Base-by-base conservation (phyloP, 2,329 filamentous ascomycete genomes). In the Fusarium continuum region DNA sequence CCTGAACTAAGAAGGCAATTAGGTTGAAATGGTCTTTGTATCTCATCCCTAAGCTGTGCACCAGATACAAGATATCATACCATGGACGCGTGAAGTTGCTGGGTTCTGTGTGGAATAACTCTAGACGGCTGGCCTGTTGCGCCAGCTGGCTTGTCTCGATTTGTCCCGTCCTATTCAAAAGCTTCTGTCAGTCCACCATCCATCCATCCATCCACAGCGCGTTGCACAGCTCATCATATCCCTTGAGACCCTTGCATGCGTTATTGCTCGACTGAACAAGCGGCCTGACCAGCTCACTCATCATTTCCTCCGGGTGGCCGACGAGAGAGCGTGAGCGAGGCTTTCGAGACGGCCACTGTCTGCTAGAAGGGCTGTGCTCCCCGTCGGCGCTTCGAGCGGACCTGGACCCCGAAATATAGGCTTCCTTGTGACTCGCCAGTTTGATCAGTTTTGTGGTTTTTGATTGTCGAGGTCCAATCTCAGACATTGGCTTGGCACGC, bases 81-180 rank as follows among this genome's bases (percentile, higher is more conserved):
- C 61, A 65, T 65, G 46, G 26, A 23, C 40, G 25, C 28, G 39
- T 39, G 51, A 51, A 47, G 47, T 59, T 43, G 44, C 57, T 48
- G 16, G 62, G 62, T 64, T 66, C 62, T 63, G 57, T 63, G 55
- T 65, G 62, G 62, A 60, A 55, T 36, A 55, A 31, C 39, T 51
- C 51, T 44, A 35, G 49, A 58, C 48, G 47, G 55, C 41, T 68
- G 36, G 17, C 29, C 45, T 51, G 47, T 55, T 50, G 41, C 52
- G 65, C 64, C 67, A 70, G 58, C 62, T 70, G 67, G 67, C 67
- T 66, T 49, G 31, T 45, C 50, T 60, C 51, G 44, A 68, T 59
- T 63, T 69, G 67, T 39, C 46, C 59, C 22, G 35, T 52, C 39
- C 45, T 55, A 19, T 55, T 58, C 44, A 51, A 44, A 35, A 56